phyloP scores from a whole-genome alignment of 148 eudicot genomes.

The Nepenthes gracilis region DNA sequence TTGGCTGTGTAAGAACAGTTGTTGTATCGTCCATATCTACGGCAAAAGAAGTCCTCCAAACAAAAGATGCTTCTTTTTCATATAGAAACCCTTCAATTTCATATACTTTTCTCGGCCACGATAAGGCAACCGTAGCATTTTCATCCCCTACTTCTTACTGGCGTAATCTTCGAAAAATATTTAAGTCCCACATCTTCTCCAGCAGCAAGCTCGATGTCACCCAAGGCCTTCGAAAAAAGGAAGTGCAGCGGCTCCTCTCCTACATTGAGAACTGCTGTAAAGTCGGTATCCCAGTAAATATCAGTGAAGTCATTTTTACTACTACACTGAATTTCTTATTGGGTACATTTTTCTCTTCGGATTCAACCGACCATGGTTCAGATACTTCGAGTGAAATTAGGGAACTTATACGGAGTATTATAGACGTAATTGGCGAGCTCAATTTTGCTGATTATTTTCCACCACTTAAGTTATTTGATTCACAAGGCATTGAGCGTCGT shows the following conservation, averaged over 20 bases:
- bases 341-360: constrained; percentile 9
- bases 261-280: constrained; percentile 5
- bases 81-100: background rate
- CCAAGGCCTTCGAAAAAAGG: constrained; percentile 1
- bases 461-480: constrained; percentile 2
- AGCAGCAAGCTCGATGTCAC: constrained; percentile 6
- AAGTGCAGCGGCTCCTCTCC: constrained; percentile 8
- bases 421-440: constrained; percentile 7
- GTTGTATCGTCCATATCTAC: constrained; percentile 9
- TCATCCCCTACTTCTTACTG: constrained; percentile 1
- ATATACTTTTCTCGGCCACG: background rate
- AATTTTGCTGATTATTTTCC: constrained; percentile 13
- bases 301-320: constrained; percentile 6
- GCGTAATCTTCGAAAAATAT: constrained; percentile 6
- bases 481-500: constrained; percentile 8
- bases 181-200: constrained; percentile 1
- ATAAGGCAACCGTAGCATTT: background rate
- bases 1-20: constrained; percentile 7
- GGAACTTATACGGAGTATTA: constrained; percentile 1
- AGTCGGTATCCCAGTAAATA: constrained; percentile 4
- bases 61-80: constrained; percentile 7
- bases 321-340: constrained; percentile 10
- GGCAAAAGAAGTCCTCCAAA: constrained; percentile 9
- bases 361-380: constrained; percentile 6
- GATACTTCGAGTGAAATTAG: constrained; percentile 6